phyloP scores from a whole-genome alignment of 139 green algal species.

The Coelastrella sp. region DNA sequence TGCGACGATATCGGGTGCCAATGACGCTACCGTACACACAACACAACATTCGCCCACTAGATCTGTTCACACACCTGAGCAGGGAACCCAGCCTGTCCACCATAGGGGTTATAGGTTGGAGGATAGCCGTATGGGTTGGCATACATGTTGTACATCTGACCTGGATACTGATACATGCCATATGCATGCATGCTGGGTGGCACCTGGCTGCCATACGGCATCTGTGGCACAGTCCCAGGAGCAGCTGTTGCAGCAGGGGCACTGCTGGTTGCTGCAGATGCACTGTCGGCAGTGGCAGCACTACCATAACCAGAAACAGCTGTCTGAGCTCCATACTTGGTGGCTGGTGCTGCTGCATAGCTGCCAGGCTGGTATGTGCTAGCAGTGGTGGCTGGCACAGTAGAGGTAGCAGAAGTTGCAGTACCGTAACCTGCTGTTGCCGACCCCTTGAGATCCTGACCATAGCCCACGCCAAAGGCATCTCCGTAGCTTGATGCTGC shows the following conservation, averaged over 20 bases:
- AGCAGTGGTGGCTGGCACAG: conserved; percentile 12
- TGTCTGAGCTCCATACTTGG: conserved; percentile 4
- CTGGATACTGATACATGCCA: conserved; percentile 42
- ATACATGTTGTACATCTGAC: conserved; percentile 41
- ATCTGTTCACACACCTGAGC: conserved; percentile 26
- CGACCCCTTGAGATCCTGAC: conserved; percentile 2
- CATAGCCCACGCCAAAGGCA: conserved; percentile 37
- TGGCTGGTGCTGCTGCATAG: conserved; percentile 23
- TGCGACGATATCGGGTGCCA: too few relatives aligned
- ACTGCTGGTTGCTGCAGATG: conserved; percentile 28
- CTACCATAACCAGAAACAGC: background rate
- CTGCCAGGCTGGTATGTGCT: conserved; percentile 25
- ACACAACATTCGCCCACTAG: too few relatives aligned
- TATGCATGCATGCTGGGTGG: conserved; percentile 38
- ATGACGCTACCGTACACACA: too few relatives aligned
- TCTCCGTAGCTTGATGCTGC: conserved; percentile 12
- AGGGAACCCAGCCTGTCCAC: conserved; percentile 31
- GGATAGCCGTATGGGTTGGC: conserved; percentile 28
- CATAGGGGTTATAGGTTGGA: conserved; percentile 30
- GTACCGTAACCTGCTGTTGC: conserved; percentile 3
- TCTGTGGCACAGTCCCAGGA: conserved; percentile 3
- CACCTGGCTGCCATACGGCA: conserved; percentile 37
- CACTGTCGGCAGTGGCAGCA: background rate
- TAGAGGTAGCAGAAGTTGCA: background rate
- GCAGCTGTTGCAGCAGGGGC: conserved; percentile 8